Base-by-base conservation (phyloP, 1,139 yeast species). In the Protomyces macrosporus region DNA sequence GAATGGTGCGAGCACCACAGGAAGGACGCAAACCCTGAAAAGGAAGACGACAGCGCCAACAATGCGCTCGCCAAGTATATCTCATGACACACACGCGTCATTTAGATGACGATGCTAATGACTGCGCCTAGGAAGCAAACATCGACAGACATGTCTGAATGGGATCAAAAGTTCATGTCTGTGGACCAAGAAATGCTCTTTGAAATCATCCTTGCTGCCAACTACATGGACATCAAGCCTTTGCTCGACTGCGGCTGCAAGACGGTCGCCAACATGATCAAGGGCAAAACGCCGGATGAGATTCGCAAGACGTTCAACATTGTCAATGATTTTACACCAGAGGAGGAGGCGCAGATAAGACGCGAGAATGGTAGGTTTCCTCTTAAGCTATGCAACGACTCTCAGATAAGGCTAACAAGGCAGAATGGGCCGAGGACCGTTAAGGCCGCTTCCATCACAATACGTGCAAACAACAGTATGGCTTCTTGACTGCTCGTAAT, bases 161-260 rank as follows among this genome's bases (percentile, higher is more conserved):
- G 98, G 98, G 98, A 95, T 77, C 89, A 89, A 75, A 90, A 88
- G 75, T 95, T 93, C 75, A 82, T 95, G 73, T 89, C 90, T 71
- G 98, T 95, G 52, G 98, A 95, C 76, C 98, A 95, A 76, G 98
- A 95, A 74, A 90, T 95, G 97, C 83, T 95, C 69, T 95, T 93
- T 73, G 98, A 93, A 75, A 93, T 95, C 75, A 90, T 95, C 69
- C 80, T 90, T 10, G 71, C 98, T 16, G 97, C 98, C 56, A 95
- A 95, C 76, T 95, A 90, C 76, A 81, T 95, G 73, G 95, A 95
- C 74, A 93, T 95, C 74, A 86, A 90, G 72, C 97, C 97, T 0
- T 81, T 95, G 69, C 81, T 93, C 71, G 97, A 91, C 72, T 89
- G 96, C 10, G 97, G 98, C 7, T 93, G 98, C 76, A 95, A 95